phyloP scores from a whole-genome alignment of 169 alveolate species.

The Plasmodium chabaudi region DNA sequence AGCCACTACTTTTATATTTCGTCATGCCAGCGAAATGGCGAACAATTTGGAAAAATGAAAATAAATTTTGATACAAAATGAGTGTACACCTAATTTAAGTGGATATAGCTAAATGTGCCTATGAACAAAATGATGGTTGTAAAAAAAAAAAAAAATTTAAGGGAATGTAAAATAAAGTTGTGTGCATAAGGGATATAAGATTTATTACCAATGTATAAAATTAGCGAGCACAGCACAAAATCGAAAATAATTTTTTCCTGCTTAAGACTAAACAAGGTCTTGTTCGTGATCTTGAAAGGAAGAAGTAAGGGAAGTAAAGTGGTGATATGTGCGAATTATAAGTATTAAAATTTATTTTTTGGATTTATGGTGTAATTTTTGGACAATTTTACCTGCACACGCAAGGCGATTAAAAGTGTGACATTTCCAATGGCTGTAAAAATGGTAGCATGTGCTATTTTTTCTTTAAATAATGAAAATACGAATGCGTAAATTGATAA shows the following conservation, averaged over 20 bases:
- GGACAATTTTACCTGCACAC: slow-evolving; percentile 51
- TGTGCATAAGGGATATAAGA: background rate
- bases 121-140: background rate
- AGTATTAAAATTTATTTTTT: too few species aligned
- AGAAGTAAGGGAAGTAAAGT: background rate
- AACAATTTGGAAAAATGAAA: background rate
- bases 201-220: slow-evolving; percentile 57
- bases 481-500: slow-evolving; percentile 25
- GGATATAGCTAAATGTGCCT: slow-evolving; percentile 71
- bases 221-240: slow-evolving; percentile 57
- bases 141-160: background rate
- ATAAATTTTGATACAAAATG: background rate
- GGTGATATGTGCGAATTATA: too few species aligned
- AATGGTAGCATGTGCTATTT: slow-evolving; percentile 48
- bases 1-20: too few species aligned
- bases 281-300: slow-evolving; percentile 26
- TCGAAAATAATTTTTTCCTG: slow-evolving; percentile 72
- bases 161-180: background rate
- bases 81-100: slow-evolving; percentile 23
- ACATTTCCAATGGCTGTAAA: slow-evolving; percentile 62
- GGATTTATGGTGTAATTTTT: too few species aligned
- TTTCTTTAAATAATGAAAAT: slow-evolving; percentile 26
- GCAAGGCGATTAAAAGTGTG: slow-evolving; percentile 47
- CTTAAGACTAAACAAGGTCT: slow-evolving; percentile 42
- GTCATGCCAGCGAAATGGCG: too few species aligned